Conservation (phyloP, 2,329 filamentous ascomycete species). For the Talaromyces pinophilus region DNA sequence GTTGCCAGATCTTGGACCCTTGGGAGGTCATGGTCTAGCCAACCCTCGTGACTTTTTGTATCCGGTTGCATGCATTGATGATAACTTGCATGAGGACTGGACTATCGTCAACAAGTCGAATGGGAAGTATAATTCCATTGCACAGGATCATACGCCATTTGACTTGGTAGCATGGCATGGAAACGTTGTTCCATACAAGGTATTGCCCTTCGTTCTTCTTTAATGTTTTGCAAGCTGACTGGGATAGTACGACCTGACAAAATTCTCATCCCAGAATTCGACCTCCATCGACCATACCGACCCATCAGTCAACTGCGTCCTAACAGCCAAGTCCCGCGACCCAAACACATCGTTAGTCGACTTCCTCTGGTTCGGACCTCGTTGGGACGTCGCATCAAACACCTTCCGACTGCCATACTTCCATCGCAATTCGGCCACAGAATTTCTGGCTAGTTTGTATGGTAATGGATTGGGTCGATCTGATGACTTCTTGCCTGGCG, state of each 20-base stretch:
- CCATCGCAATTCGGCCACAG: constrained; percentile 68
- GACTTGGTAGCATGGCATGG: constrained; percentile 70
- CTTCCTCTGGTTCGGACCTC: constrained; percentile 71
- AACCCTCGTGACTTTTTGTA: constrained; percentile 64
- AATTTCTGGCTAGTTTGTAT: constrained; percentile 51
- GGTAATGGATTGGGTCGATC: constrained; percentile 33
- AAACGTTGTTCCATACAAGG: constrained; percentile 61
- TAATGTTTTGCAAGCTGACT: not conserved
- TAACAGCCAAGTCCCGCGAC: constrained; percentile 51
- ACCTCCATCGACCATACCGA: constrained; percentile 66
- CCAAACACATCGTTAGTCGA: constrained; percentile 63
- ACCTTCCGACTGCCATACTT: constrained; percentile 74
- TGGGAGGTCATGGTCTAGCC: constrained; percentile 66
- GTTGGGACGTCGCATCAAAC: constrained; percentile 69
- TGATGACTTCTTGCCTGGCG: constrained; percentile 33
- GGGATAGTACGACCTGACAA: constrained; percentile 56
- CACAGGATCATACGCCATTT: constrained; percentile 64
- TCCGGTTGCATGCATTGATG: constrained; percentile 59
- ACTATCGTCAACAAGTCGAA: constrained; percentile 60
- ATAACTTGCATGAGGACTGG: constrained; percentile 56
- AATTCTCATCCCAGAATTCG: constrained; percentile 58
- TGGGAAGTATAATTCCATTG: constrained; percentile 58
- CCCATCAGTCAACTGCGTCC: constrained; percentile 66
- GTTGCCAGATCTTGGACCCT: constrained; percentile 63
- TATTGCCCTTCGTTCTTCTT: not conserved